Evolutionary conservation across 176 grass and related monocot species (phyloP).

Genomic region (Aegilops longissima): DNA sequence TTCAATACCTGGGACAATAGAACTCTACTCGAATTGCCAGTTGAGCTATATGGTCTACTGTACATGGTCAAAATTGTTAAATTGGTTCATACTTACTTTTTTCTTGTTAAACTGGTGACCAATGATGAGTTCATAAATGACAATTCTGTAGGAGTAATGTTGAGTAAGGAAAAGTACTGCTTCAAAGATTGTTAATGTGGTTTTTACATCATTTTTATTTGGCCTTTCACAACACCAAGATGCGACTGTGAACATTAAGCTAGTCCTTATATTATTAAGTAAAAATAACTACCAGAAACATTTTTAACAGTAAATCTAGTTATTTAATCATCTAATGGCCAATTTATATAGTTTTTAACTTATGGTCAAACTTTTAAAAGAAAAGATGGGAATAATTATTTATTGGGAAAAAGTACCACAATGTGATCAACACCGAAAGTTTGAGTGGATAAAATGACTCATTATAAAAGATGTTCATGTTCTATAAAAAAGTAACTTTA

Average conservation of each 20-base stretch:
- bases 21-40: not conserved
- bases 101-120: not conserved
- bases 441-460: not conserved
- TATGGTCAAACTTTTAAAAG: not conserved
- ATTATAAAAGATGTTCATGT: not conserved
- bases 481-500: not conserved
- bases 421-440: not conserved
- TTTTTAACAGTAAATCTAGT: not conserved
- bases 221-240: not conserved
- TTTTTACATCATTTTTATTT: not conserved
- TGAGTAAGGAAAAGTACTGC: not conserved
- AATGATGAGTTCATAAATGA: not conserved
- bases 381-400: not conserved
- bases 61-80: not conserved
- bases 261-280: not conserved
- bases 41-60: not conserved
- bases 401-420: not conserved
- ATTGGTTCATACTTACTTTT: not conserved
- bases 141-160: not conserved
- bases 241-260: not conserved
- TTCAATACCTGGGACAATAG: slow-evolving; percentile 28
- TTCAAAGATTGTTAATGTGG: not conserved
- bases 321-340: not conserved
- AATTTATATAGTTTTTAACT: not conserved
- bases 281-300: not conserved